Base-by-base conservation (phyloP, 208 protist species). In the Leptomonas pyrrhocoris region DNA sequence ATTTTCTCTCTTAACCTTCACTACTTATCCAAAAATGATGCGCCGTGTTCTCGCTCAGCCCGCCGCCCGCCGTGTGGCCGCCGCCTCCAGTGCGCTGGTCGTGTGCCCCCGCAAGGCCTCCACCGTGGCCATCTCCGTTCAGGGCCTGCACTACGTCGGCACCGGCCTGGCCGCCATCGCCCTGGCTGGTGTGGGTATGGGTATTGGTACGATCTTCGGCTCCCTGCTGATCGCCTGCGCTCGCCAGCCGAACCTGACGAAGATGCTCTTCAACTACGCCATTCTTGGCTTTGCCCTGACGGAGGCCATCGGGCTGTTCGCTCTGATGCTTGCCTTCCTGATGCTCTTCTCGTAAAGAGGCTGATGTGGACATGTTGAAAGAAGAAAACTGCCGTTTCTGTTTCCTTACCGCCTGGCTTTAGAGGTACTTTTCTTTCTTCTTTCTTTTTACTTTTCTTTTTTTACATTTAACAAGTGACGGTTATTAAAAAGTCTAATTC, bases 261-360 rank as follows among this genome's bases (percentile, higher is more conserved):
- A 93, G 84, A 93, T 94, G 90, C 82, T 97, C 27, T 95, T 97
- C 77, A 95, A 95, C 88, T 97, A 97, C 81, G 90, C 90, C 71
- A 95, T 97, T 93, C 87, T 97, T 2, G 93, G 93, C 45, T 97
- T 97, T 73, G 93, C 93, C 58, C 81, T 97, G 76, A 95, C 93
- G 49, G 93, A 97, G 80, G 93, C 93, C 75, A 95, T 97, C 69
- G 93, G 90, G 59, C 85, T 97, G 73, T 97, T 97, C 75, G 88
- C 90, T 0, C 86, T 95, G 74, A 94, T 97, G 90, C 85, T 95
- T 56, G 90, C 93, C 70, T 96, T 96, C 85, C 89, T 96, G 79
- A 96, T 96, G 92, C 87, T 96, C 82, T 96, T 96, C 88, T 94
- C 92, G 21, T 96, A 96, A 79, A 90, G 68, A 34, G 60, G 9